These are phyloP conservation scores for Phytophthora aleatoria DNA, from an alignment of 352 stramenopile genomes.

Conservation along the genomic window DNA sequence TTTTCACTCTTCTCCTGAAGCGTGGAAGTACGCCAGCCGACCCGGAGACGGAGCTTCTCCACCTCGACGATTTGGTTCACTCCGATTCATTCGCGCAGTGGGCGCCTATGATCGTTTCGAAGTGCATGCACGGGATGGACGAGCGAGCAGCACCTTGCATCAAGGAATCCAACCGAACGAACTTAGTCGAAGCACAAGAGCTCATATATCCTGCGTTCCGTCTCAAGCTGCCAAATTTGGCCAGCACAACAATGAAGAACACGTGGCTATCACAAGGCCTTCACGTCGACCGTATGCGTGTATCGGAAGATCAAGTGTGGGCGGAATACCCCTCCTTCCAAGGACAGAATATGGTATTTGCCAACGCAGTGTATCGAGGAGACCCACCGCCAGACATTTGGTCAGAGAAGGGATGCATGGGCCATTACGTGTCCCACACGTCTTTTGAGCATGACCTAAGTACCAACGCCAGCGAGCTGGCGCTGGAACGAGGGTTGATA, in stretches of 20 bases:
- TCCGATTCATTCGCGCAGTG: slow-evolving; percentile 32
- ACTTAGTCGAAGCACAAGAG: slow-evolving; percentile 34
- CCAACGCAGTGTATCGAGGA: slow-evolving; percentile 26
- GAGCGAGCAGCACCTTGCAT: slow-evolving; percentile 24
- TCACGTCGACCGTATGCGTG: slow-evolving; percentile 26
- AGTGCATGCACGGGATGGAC: slow-evolving; percentile 37
- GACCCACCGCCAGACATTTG: slow-evolving; percentile 31
- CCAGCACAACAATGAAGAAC: neutral
- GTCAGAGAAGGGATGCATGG: slow-evolving; percentile 30
- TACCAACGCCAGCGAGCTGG: slow-evolving; percentile 2
- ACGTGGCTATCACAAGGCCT: slow-evolving; percentile 25
- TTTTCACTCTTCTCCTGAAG: slow-evolving; percentile 13
- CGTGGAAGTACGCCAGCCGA: slow-evolving; percentile 5
- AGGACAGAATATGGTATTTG: slow-evolving; percentile 35
- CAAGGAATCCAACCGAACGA: slow-evolving; percentile 24
- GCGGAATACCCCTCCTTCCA: slow-evolving; percentile 26
- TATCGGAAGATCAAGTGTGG: slow-evolving; percentile 29
- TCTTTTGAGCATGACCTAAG: slow-evolving; percentile 24
- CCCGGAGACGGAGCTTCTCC: slow-evolving; percentile 13
- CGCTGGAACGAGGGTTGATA: slow-evolving; percentile 20
- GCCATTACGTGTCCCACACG: slow-evolving; percentile 22
- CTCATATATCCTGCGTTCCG: slow-evolving; percentile 33
- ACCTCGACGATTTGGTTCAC: slow-evolving; percentile 26
- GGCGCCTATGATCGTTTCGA: slow-evolving; percentile 30
- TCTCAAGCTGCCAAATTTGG: slow-evolving; percentile 25